These are phyloP conservation scores for Globisporangium recalcitrans DNA, from an alignment of 352 stramenopile species.

Conservation along the genomic window DNA sequence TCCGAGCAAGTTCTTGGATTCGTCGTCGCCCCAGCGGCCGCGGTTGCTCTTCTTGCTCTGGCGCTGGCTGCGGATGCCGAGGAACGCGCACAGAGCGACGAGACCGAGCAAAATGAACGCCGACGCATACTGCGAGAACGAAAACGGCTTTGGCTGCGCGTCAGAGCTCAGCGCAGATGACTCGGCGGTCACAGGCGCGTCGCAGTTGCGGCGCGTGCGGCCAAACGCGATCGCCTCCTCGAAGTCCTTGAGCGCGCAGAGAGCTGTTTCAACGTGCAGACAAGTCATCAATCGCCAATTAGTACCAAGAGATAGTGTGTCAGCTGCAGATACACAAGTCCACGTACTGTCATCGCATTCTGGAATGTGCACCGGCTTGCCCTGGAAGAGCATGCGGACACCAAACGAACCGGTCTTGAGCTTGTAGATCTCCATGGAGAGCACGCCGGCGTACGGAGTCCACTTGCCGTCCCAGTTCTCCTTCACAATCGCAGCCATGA, in stretches of 20 bases:
- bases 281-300: not conserved
- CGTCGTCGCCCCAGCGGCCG: slow-evolving; percentile 15
- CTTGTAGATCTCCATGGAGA: slow-evolving; percentile 81
- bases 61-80: slow-evolving; percentile 40
- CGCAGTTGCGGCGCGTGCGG: slow-evolving; percentile 48
- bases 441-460: slow-evolving; percentile 78
- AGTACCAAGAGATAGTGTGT: not conserved
- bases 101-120: slow-evolving; percentile 55
- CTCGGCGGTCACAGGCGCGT: slow-evolving; percentile 20
- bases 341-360: slow-evolving; percentile 69
- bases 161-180: slow-evolving; percentile 24
- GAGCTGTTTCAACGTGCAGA: slow-evolving; percentile 18
- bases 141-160: slow-evolving; percentile 10
- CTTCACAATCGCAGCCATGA: slow-evolving; percentile 62
- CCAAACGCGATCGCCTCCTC: slow-evolving; percentile 51
- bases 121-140: slow-evolving; percentile 40
- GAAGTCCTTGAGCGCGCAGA: slow-evolving; percentile 66
- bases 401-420: slow-evolving; percentile 47
- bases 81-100: slow-evolving; percentile 40
- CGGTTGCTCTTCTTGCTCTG: slow-evolving; percentile 16
- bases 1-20: slow-evolving; percentile 21
- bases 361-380: slow-evolving; percentile 59
- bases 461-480: slow-evolving; percentile 78
- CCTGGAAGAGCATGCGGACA: slow-evolving; percentile 70
- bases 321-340: too few species aligned